Evolutionary conservation across 1,284 basidiomycete species (phyloP), one percentile per base, ranked within the genome.

Genomic region (Trichosporon faecale): DNA sequence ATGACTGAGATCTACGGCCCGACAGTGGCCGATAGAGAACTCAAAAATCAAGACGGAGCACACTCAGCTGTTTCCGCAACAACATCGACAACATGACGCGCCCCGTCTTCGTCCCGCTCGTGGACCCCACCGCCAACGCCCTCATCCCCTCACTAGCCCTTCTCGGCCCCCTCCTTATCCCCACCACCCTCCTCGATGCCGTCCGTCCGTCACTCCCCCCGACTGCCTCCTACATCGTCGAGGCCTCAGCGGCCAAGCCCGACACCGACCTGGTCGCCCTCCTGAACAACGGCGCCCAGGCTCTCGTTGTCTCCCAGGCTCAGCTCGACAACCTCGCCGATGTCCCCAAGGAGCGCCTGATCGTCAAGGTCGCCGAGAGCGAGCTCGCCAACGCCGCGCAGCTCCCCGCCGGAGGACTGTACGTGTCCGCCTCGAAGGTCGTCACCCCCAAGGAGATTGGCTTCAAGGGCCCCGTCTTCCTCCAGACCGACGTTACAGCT

Each of bases 271-370:
- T 92, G 71, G 85, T 90, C 69, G 83, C 87, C 25, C 87, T 87
- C 84, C 87, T 96, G 40, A 91, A 96, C 82, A 83, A 85, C 29
- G 93, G 94, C 29, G 88, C 89, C 1, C 87, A 90, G 76, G 94
- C 92, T 78, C 86, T 93, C 76, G 89, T 95, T 40, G 85, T 93
- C 0, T 87, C 91, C 9, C 85, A 90, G 37, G 79, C 87, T 1
- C 87, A 88, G 74, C 89, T 90, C 5, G 88, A 89, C 75, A 88
- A 88, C 64, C 85, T 92, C 3, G 68, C 66, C 29, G 77, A 75
- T 9, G 70, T 95, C n/a, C 90, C 92, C 4, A 82, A 88, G 2
- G 88, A 91, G 33, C 88, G 93, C 35, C 84, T 96, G 64, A 82
- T 93, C 63, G 86, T 95, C 57, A 86, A 91, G 37, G 86, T 95